phyloP scores from a whole-genome alignment of 2,329 filamentous ascomycete genomes.

The Sclerotiophoma versabilis region DNA sequence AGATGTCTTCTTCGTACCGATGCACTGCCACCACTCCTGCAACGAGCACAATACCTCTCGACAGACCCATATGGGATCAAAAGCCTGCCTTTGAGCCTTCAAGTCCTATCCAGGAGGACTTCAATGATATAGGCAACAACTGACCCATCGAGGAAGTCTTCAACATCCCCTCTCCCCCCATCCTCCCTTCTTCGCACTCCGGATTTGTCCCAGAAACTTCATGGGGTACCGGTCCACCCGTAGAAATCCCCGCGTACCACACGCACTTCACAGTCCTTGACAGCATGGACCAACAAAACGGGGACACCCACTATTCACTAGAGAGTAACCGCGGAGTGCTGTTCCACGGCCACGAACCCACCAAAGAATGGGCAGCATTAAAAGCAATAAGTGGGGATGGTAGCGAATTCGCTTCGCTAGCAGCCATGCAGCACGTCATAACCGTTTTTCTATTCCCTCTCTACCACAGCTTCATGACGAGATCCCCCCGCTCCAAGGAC shows the following conservation, averaged over 20 bases:
- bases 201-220: background rate
- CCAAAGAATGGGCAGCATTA: background rate
- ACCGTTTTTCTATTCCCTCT: background rate
- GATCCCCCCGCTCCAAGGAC: background rate
- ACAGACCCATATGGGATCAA: background rate
- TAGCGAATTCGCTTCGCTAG: background rate
- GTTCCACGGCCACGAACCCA: background rate
- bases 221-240: background rate
- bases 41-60: background rate
- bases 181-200: no score
- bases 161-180: background rate
- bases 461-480: background rate
- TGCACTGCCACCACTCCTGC: background rate
- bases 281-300: background rate
- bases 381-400: background rate
- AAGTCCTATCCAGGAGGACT: background rate
- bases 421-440: background rate
- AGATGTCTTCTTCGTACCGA: background rate
- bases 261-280: background rate
- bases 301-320: background rate
- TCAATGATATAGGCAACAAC: background rate
- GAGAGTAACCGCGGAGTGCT: background rate
- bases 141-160: background rate
- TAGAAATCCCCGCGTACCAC: background rate
- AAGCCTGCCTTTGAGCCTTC: background rate